phyloP scores from a whole-genome alignment of 1,284 basidiomycete genomes.

The Veloboletus limbatus region DNA sequence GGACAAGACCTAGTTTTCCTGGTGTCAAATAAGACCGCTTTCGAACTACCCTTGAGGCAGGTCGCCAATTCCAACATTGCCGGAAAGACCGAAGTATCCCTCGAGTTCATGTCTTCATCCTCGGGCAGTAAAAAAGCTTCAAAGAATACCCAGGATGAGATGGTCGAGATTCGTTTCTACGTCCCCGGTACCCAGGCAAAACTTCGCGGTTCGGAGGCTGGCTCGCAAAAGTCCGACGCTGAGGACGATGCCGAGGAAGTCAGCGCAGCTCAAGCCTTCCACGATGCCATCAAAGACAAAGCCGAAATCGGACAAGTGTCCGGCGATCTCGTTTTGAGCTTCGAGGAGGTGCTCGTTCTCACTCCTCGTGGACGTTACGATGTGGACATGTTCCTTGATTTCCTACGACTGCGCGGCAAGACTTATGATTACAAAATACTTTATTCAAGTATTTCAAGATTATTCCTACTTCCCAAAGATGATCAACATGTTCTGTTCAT shows the following conservation, averaged over 20 bases:
- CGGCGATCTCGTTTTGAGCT: slow-evolving; percentile 92
- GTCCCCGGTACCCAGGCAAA: slow-evolving; percentile 83
- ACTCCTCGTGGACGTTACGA: slow-evolving; percentile 97
- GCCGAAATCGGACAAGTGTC: slow-evolving; percentile 93
- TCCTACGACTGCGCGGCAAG: slow-evolving; percentile 92
- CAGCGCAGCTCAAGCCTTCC: slow-evolving; percentile 94
- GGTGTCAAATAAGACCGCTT: slow-evolving; percentile 87
- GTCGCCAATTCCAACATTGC: slow-evolving; percentile 99
- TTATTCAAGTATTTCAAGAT: slow-evolving; percentile 83
- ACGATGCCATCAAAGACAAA: slow-evolving; percentile 94
- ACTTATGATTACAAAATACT: slow-evolving; percentile 99
- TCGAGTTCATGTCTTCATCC: slow-evolving; percentile 77
- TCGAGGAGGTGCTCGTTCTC: slow-evolving; percentile 95
- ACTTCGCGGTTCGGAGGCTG: slow-evolving; percentile 72
- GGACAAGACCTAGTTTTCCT: slow-evolving; percentile 89
- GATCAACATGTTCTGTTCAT: slow-evolving; percentile 96
- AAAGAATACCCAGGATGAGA: slow-evolving; percentile 70
- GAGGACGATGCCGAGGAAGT: slow-evolving; percentile 73
- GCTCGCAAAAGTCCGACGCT: slow-evolving; percentile 67
- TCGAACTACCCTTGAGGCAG: slow-evolving; percentile 85
- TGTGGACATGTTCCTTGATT: slow-evolving; percentile 96
- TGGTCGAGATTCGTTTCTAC: slow-evolving; percentile 96
- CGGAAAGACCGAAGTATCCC: slow-evolving; percentile 93
- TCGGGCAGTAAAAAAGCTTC: slow-evolving; percentile 47
- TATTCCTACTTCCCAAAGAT: slow-evolving; percentile 96